These are phyloP conservation scores for Chromosphaera perkinsii DNA, from an alignment of 208 protist species.

Conservation along the genomic window DNA sequence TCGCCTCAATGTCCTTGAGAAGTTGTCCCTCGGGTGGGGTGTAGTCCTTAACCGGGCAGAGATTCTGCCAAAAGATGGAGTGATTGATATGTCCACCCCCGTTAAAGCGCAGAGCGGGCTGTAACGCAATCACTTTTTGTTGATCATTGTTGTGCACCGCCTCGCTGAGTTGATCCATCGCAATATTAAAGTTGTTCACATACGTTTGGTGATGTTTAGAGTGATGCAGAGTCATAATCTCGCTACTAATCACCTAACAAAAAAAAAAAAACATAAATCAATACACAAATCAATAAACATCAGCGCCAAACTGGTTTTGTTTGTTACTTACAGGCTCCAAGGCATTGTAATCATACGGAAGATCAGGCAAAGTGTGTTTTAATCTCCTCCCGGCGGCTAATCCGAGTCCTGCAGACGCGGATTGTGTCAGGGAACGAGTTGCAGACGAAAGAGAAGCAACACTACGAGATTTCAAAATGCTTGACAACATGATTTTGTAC, in stretches of 20 bases:
- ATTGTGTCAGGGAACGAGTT: too few relatives aligned
- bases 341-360: slow-evolving; percentile 48
- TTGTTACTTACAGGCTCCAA: slow-evolving; percentile 52
- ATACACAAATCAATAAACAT: background rate
- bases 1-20: slow-evolving; percentile 8
- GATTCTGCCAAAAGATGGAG: slow-evolving; percentile 58
- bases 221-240: slow-evolving; percentile 58
- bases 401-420: too few relatives aligned
- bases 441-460: too few relatives aligned
- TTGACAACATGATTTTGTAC: too few relatives aligned
- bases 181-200: slow-evolving; percentile 48
- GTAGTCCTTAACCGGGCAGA: slow-evolving; percentile 29
- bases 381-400: too few relatives aligned
- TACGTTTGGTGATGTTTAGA: slow-evolving; percentile 53
- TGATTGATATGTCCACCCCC: slow-evolving; percentile 62
- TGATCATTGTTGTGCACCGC: slow-evolving; percentile 19
- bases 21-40: slow-evolving; percentile 12
- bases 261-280: background rate
- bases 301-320: too few relatives aligned
- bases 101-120: slow-evolving; percentile 55
- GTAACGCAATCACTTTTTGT: slow-evolving; percentile 6
- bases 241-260: slow-evolving; percentile 4
- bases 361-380: slow-evolving; percentile 42
- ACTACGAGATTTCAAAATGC: too few relatives aligned
- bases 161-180: slow-evolving; percentile 31